These are phyloP conservation scores for Hemisphaericaspora nanyangensis DNA, from an alignment of 805 yeast species.

Conservation along the genomic window DNA sequence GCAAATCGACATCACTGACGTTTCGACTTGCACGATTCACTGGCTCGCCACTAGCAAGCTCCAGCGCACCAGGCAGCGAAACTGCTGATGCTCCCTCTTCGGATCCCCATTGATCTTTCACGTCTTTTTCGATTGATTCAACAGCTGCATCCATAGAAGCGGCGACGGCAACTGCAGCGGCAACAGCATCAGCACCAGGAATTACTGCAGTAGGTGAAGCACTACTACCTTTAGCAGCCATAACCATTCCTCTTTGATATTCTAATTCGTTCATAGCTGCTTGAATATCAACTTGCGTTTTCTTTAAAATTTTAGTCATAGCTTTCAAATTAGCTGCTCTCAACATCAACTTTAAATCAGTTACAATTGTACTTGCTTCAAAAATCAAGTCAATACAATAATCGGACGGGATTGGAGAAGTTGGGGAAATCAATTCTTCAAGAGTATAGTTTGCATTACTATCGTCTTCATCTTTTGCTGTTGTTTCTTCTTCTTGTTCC, in stretches of 20 bases:
- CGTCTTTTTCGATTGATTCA: no score
- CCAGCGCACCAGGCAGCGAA: no score
- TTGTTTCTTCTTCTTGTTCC: slow-evolving; percentile 14
- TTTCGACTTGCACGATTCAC: background rate
- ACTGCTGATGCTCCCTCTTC: no score
- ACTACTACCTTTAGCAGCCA: background rate
- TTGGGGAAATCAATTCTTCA: slow-evolving; percentile 54
- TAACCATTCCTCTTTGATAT: slow-evolving; percentile 4
- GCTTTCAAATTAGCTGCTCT: slow-evolving; percentile 53
- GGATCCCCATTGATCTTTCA: no score
- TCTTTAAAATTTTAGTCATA: slow-evolving; percentile 39
- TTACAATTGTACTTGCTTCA: slow-evolving; percentile 57
- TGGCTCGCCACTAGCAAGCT: no score
- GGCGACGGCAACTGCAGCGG: background rate
- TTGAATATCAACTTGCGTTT: slow-evolving; percentile 25
- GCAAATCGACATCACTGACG: background rate
- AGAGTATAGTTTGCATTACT: slow-evolving; percentile 36
- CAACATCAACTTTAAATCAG: slow-evolving; percentile 61
- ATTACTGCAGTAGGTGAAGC: background rate
- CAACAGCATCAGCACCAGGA: background rate
- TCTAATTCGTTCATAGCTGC: slow-evolving; percentile 21
- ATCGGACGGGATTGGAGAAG: slow-evolving; percentile 54
- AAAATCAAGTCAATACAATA: slow-evolving; percentile 54
- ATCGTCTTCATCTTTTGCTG: slow-evolving; percentile 16
- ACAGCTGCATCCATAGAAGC: no score